Percentiles rank a stretch among this genome's conserved stretches.
phyloP scores from a whole-genome alignment of 225 moss, liverwort and hornwort genomes.

The Asterella californica region DNA sequence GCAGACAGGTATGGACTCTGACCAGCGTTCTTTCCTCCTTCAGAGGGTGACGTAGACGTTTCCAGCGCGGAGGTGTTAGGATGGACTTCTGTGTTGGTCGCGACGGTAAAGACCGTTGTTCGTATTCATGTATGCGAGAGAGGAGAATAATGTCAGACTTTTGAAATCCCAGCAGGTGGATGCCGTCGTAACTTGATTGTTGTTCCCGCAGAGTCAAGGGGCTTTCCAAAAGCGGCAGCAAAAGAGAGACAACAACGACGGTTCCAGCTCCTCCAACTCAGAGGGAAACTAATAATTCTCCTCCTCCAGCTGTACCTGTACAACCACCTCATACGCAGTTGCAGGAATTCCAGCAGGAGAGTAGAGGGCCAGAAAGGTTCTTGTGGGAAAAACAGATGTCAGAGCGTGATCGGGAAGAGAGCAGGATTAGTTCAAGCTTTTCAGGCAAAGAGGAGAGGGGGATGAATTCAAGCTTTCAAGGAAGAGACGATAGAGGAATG shows the following conservation, averaged over 20 bases:
- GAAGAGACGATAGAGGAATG: constrained; percentile 67
- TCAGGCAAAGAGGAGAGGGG: constrained; percentile 74
- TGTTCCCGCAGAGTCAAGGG: constrained; percentile 76
- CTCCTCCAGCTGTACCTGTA: constrained; percentile 52
- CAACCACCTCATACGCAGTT: constrained; percentile 53
- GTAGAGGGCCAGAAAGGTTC: constrained; percentile 40
- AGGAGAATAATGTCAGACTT: not conserved
- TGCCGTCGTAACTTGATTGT: not conserved
- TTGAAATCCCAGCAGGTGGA: not conserved
- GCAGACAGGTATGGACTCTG: constrained; percentile 72
- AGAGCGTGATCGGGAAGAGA: constrained; percentile 43
- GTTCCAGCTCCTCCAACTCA: constrained; percentile 38
- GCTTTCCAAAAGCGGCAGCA: constrained; percentile 84
- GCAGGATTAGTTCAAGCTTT: constrained; percentile 52
- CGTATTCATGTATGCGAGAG: not conserved
- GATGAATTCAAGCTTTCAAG: constrained; percentile 49
- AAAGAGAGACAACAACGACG: constrained; percentile 56
- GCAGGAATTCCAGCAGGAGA: constrained; percentile 38
- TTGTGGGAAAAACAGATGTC: constrained; percentile 35
- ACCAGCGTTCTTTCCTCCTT: not conserved
- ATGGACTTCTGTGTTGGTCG: not conserved
- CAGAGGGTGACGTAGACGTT: not conserved
- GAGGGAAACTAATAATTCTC: constrained; percentile 78
- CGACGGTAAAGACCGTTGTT: not conserved
- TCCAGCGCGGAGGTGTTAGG: not conserved